phyloP scores from a whole-genome alignment of 164 flowering plant species.

The Macadamia tetraphylla region DNA sequence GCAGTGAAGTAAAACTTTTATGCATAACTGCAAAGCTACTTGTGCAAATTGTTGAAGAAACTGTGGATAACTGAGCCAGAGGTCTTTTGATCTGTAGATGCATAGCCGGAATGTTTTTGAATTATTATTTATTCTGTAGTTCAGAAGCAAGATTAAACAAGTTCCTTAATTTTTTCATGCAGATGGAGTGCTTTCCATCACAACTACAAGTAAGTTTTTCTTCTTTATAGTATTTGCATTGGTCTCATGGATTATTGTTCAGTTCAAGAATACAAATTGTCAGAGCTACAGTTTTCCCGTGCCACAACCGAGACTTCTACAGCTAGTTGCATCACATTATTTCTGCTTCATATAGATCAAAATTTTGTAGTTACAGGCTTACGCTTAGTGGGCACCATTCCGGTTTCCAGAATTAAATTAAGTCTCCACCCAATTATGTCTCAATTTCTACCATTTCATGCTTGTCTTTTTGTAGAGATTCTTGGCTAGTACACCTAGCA shows the following conservation, averaged over 20 bases:
- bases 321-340: too few species aligned
- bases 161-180: constrained; percentile 18
- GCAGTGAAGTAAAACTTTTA: too few species aligned
- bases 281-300: not conserved
- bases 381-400: too few species aligned
- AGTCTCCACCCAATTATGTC: too few species aligned
- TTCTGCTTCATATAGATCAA: too few species aligned
- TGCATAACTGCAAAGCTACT: too few species aligned
- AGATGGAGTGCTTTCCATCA: constrained; percentile 65
- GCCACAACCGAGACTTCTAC: not conserved
- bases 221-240: not conserved
- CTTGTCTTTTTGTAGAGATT: too few species aligned
- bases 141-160: not conserved
- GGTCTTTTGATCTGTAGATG: not conserved
- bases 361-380: too few species aligned
- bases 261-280: not conserved
- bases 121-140: not conserved
- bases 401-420: too few species aligned
- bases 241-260: not conserved
- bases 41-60: not conserved
- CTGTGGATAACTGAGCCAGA: not conserved
- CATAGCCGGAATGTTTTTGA: not conserved
- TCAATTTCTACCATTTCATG: too few species aligned
- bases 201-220: constrained; percentile 58
- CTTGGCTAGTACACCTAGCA: too few species aligned